Base-by-base conservation (phyloP, 805 yeast species). In the Schizosaccharomyces japonicus region DNA sequence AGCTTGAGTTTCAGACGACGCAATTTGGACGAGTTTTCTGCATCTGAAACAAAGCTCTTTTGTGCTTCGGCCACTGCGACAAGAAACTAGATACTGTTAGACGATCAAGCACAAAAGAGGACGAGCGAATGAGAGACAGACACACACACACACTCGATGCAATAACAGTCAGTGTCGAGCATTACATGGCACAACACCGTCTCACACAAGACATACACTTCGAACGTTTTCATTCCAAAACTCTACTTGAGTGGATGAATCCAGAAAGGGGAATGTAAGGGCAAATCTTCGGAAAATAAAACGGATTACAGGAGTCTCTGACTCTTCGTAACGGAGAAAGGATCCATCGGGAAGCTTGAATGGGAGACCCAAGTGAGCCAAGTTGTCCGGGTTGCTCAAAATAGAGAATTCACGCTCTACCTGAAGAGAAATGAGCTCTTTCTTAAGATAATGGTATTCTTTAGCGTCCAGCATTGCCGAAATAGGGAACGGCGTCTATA, bases 171-270 rank as follows among this genome's bases (percentile, higher is more conserved):
- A 21, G 13, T 5, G 23, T 23, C 17, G 17, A 15, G 5, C 36
- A n/a, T n/a, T n/a, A n/a, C n/a, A n/a, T n/a, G n/a, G n/a, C n/a
- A n/a, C n/a, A n/a, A n/a, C n/a, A n/a, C n/a, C n/a, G n/a, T n/a
- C n/a, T n/a, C n/a, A n/a, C n/a, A n/a, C n/a, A n/a, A n/a, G 17
- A 36, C 42, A 27, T 36, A 36, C 42, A 19, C 76, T 76, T 61
- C 85, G 95, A 0, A 84, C 76, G 45, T 78, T 76, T 44, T 65
- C 67, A 47, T 73, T 72, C 95, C 95, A 87, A 56, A 87, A 81
- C 47, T 73, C 73, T 39, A 70, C 69, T 40, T 71, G 68, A 36
- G 68, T 62, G 0, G 66, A 54, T 46, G 66, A 62, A 47, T 63
- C 64, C 17, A 90, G 64, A 56, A 84, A 77, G 0, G 98, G 96